Evolutionary conservation across 306 rosid genomes (phyloP), one percentile per base, ranked within the genome.

Genomic region (Castanopsis chinensis): DNA sequence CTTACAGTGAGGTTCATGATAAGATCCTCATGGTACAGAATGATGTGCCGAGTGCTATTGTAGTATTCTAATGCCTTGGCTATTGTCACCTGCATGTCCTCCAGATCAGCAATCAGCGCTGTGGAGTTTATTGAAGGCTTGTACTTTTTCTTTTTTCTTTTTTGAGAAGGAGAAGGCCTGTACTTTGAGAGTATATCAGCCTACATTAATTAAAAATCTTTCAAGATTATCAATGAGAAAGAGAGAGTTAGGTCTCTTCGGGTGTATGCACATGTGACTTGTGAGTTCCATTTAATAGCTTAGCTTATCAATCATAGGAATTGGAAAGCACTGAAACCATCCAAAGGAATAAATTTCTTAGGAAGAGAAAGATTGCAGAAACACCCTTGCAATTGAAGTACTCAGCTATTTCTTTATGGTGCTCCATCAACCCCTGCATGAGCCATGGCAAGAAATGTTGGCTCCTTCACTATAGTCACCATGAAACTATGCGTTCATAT

Each of bases 201-300:
- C 99, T 95, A 76, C 79, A 74, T 77, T 55, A 80, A 41, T 76
- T 43, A 12, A 15, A 72, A 76, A 75, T 68, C 67, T 25, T 75
- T 75, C 61, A 59, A 54, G 60, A 76, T 69, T 58, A 74, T 60
- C 53, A 20, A 33, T 51, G 61, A 43, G 52, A 53, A 63, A 57
- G 64, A 73, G 76, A 63, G 73, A 77, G 72, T 84, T 74, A 75
- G 14, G 91, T 97, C 97, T 95, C 99, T 88, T 92, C 86, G 52
- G 77, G 82, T 14, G 98, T 85, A 89, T 92, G 99, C 45, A 95
- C 99, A 72, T 92, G 99, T 61, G 99, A 82, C 83, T 95, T 95
- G 78, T 95, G 99, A 75, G 96, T 91, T 83, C 97, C 99, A 71
- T 95, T 92, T 90, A 95, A 87, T 76, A 91, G 87, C 90, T 92